A percentile compares a stretch with the other conserved stretches of the same genome.
Conservation (phyloP, 371 early-diverging fungal genomes). For the Apophysomyces ossiformis region DNA sequence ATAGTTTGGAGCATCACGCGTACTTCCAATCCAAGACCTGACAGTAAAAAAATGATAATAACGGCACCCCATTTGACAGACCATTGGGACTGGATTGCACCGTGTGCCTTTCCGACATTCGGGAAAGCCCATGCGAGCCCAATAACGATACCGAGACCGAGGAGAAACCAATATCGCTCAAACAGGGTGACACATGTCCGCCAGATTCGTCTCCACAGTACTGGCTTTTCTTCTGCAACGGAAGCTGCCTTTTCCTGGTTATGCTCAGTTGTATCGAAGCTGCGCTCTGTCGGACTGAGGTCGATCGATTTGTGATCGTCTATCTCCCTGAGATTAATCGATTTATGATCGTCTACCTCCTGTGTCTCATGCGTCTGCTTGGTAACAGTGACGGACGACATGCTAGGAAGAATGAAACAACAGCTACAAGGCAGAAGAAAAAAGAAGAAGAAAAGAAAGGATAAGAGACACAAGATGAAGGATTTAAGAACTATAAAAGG, state of each 20-base stretch:
- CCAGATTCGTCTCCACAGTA: slow-evolving; percentile 3
- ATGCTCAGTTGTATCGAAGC: not conserved
- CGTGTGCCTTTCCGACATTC: slow-evolving; percentile 62
- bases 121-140: slow-evolving; percentile 71
- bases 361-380: not conserved
- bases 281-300: slow-evolving; percentile 8
- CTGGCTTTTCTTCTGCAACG: not conserved
- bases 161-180: slow-evolving; percentile 57
- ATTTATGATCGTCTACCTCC: not conserved
- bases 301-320: slow-evolving; percentile 9
- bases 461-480: not conserved
- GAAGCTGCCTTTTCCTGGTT: not conserved
- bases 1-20: slow-evolving; percentile 60
- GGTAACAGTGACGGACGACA: not conserved
- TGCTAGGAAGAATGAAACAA: not conserved
- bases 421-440: not conserved
- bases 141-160: slow-evolving; percentile 68
- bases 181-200: not conserved
- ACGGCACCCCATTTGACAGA: slow-evolving; percentile 72
- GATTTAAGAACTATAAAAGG: not conserved
- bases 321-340: not conserved
- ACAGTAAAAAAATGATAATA: slow-evolving; percentile 71
- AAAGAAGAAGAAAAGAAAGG: not conserved
- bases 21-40: slow-evolving; percentile 71
- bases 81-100: slow-evolving; percentile 68